A percentile compares a stretch with the other conserved stretches of the same genome.
Evolutionary conservation across 176 grass and related monocot genomes (phyloP).

Genomic region (Elymus sibiricus): DNA sequence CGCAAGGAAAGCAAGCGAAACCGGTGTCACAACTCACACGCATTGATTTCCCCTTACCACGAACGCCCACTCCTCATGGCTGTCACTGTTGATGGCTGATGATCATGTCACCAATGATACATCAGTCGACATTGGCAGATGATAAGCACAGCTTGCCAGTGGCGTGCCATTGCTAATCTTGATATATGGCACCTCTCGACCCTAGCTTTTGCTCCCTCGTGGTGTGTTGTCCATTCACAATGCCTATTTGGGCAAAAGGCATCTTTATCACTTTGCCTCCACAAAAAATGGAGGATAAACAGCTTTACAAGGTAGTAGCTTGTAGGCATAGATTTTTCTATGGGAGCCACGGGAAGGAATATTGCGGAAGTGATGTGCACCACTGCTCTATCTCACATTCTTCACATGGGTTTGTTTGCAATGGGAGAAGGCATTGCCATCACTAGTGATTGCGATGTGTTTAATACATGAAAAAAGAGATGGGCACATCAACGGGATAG

Average conservation of each 20-base stretch:
- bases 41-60: background rate
- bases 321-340: conserved; percentile 4
- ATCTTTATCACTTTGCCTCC: background rate
- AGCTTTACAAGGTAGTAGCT: background rate
- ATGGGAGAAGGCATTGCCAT: background rate
- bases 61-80: background rate
- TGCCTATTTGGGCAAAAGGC: conserved; percentile 6
- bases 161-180: conserved; percentile 14
- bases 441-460: conserved; percentile 13
- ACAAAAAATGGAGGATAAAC: conserved; percentile 15
- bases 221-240: conserved; percentile 7
- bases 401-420: conserved; percentile 13
- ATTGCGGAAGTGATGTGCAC: background rate
- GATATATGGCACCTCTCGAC: background rate
- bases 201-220: conserved; percentile 15
- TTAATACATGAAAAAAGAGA: background rate
- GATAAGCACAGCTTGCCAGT: conserved; percentile 5
- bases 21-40: background rate
- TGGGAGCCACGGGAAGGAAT: background rate
- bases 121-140: background rate
- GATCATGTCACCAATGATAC: conserved; percentile 17
- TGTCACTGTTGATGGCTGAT: conserved; percentile 2
- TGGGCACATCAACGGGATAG: background rate
- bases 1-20: background rate
- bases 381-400: conserved; percentile 12